Evolutionary conservation across 768 basidiomycete genomes (phyloP).

Genomic region (Hebeloma cylindrosporum): DNA sequence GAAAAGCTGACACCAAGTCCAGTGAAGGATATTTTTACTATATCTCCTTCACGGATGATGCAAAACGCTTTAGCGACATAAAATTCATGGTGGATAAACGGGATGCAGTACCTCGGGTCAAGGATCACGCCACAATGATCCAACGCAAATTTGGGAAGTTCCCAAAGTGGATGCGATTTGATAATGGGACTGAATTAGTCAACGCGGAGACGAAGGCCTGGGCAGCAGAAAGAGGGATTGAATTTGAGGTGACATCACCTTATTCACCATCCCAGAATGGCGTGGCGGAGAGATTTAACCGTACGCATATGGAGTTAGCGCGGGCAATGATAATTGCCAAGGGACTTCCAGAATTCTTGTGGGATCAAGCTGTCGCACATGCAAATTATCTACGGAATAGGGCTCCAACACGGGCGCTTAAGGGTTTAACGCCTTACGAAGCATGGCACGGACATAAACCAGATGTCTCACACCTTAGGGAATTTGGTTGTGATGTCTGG

Average conservation of each 20-base stretch:
- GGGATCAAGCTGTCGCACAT: too few relatives aligned
- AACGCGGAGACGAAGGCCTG: constrained; percentile 7
- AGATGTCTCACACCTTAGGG: too few relatives aligned
- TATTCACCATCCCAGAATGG: constrained; percentile 19
- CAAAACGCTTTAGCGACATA: too few relatives aligned
- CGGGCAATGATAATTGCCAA: constrained; percentile 4
- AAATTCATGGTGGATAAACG: constrained; percentile 14
- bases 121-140: constrained; percentile 12
- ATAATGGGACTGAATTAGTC: too few relatives aligned
- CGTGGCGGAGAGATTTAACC: constrained; percentile 15
- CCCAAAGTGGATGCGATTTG: too few relatives aligned
- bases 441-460: too few relatives aligned
- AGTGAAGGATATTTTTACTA: constrained; percentile 26
- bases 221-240: constrained; percentile 8
- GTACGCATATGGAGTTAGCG: constrained; percentile 11
- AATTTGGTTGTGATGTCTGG: constrained; percentile 5
- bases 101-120: constrained; percentile 14
- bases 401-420: too few relatives aligned
- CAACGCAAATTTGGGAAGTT: too few relatives aligned
- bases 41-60: constrained; percentile 26
- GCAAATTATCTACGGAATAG: too few relatives aligned
- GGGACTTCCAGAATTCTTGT: constrained; percentile 2
- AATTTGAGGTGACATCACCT: constrained; percentile 10
- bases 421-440: too few relatives aligned
- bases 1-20: constrained; percentile 23